Evolutionary conservation across 129 eudicot genomes (phyloP).

Genomic region (Tagetes erecta): DNA sequence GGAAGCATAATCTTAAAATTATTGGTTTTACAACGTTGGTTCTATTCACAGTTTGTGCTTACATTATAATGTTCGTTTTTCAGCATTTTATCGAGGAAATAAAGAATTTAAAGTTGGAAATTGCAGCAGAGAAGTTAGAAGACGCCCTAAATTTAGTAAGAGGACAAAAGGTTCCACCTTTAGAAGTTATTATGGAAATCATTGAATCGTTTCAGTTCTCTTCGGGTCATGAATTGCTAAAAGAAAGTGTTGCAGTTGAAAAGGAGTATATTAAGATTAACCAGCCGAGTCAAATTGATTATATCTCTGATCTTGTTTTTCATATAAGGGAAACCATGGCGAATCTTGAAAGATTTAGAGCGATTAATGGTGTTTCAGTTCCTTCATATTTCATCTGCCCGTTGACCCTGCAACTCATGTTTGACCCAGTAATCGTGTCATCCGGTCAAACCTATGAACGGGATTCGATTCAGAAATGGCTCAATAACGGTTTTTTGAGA

Average conservation of each 20-base stretch:
- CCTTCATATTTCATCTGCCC: slow-evolving; percentile 89
- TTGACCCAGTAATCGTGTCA: slow-evolving; percentile 92
- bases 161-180: slow-evolving; percentile 43
- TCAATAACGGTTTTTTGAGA: slow-evolving; percentile 57
- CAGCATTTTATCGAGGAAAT: slow-evolving; percentile 67
- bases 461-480: slow-evolving; percentile 74
- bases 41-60: slow-evolving; percentile 5
- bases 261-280: slow-evolving; percentile 46
- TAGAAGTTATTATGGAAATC: slow-evolving; percentile 42
- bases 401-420: slow-evolving; percentile 78
- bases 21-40: background rate
- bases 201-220: slow-evolving; percentile 50
- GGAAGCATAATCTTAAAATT: background rate
- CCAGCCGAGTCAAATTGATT: slow-evolving; percentile 40
- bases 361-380: slow-evolving; percentile 50
- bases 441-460: slow-evolving; percentile 92
- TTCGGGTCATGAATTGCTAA: slow-evolving; percentile 58
- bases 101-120: slow-evolving; percentile 50
- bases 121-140: slow-evolving; percentile 50
- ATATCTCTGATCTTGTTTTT: slow-evolving; percentile 44
- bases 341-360: slow-evolving; percentile 51
- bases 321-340: slow-evolving; percentile 60
- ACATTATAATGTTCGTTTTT: slow-evolving; percentile 27
- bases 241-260: slow-evolving; percentile 74
- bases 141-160: slow-evolving; percentile 48